Evolutionary conservation across 2,329 filamentous ascomycete species (phyloP).

Genomic region (Aspergillus nomiae): DNA sequence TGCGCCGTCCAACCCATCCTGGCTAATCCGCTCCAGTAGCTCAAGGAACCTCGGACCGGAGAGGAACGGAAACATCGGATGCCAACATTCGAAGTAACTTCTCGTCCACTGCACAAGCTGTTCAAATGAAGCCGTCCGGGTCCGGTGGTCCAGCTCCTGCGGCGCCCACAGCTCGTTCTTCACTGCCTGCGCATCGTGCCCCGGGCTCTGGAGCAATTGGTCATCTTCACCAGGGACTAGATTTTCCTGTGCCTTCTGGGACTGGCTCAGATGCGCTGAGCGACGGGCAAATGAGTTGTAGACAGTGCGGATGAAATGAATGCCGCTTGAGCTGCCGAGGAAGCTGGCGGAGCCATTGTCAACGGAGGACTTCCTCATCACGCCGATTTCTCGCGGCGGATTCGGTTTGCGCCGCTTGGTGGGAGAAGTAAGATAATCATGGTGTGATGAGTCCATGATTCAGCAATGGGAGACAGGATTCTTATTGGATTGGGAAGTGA

Average conservation of each 20-base stretch:
- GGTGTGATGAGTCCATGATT: slow-evolving; percentile 9
- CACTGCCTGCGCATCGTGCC: slow-evolving; percentile 5
- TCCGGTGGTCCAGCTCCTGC: slow-evolving; percentile 34
- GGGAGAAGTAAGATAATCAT: slow-evolving; percentile 17
- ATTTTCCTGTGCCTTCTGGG: slow-evolving; percentile 32
- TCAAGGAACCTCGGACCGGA: slow-evolving; percentile 56
- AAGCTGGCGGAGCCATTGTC: slow-evolving; percentile 55
- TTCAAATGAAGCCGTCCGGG: slow-evolving; percentile 47
- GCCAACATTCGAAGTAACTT: slow-evolving; percentile 61
- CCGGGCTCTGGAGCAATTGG: slow-evolving; percentile 35
- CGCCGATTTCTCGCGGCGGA: slow-evolving; percentile 45
- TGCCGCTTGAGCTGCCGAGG: slow-evolving; percentile 60
- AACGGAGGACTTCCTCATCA: slow-evolving; percentile 54
- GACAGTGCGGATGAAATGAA: slow-evolving; percentile 61
- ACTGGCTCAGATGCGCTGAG: slow-evolving; percentile 31
- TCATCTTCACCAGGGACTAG: slow-evolving; percentile 62
- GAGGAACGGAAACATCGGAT: slow-evolving; percentile 59
- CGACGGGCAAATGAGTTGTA: slow-evolving; percentile 51
- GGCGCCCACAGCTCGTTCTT: slow-evolving; percentile 24
- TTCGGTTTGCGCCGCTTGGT: slow-evolving; percentile 32
- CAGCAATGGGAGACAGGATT: not conserved
- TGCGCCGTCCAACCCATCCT: slow-evolving; percentile 31
- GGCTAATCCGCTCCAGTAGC: slow-evolving; percentile 48
- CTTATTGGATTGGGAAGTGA: not conserved
- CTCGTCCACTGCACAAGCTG: slow-evolving; percentile 53